phyloP scores from a whole-genome alignment of 1,284 basidiomycete genomes.

The Papiliotrema terrestris region DNA sequence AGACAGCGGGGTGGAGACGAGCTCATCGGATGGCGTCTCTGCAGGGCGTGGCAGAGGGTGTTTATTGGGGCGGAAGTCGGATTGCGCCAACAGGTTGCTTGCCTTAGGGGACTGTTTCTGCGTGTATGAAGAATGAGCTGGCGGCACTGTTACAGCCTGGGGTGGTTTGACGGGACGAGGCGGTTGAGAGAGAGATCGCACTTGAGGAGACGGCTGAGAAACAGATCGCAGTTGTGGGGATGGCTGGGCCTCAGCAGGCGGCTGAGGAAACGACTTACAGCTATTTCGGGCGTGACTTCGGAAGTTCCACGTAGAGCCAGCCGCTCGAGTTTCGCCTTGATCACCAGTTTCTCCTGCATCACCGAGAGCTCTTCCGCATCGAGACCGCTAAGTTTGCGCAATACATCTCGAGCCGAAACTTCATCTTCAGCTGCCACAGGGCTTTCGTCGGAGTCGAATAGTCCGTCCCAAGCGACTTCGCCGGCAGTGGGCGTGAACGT shows the following conservation, averaged over 20 bases:
- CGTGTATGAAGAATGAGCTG: too few species aligned
- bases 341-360: slow-evolving; percentile 36
- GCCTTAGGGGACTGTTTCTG: too few species aligned
- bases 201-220: too few species aligned
- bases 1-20: background rate
- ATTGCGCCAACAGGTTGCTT: background rate
- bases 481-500: background rate
- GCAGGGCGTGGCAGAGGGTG: background rate
- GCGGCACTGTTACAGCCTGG: too few species aligned
- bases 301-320: slow-evolving; percentile 19
- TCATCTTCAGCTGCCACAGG: background rate
- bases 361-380: slow-evolving; percentile 31
- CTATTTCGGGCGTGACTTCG: slow-evolving; percentile 11
- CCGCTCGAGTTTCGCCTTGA: slow-evolving; percentile 36
- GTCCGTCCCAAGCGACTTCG: background rate
- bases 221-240: too few species aligned
- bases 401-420: slow-evolving; percentile 9
- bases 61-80: slow-evolving; percentile 4
- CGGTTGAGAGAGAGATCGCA: too few species aligned
- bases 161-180: too few species aligned
- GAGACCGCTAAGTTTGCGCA: slow-evolving; percentile 30
- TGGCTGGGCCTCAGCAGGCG: too few species aligned
- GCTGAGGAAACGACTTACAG: too few species aligned
- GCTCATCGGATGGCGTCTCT: background rate
- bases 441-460: background rate